Evolutionary conservation across 331 rosid genomes (phyloP), one percentile per base, ranked within the genome.

Genomic region (Malus hybrid): DNA sequence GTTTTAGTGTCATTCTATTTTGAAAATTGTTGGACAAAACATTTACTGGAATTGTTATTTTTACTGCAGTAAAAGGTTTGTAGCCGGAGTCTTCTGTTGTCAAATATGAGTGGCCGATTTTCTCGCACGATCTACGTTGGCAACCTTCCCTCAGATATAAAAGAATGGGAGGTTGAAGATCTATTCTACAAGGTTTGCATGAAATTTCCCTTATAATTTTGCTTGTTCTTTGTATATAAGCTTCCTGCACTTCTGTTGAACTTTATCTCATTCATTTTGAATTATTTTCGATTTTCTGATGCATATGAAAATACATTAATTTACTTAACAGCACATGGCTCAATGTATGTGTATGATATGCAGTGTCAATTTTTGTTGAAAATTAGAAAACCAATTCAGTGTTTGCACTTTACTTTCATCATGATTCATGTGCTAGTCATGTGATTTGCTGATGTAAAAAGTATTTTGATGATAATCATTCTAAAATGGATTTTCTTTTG

Each of bases 111-210:
- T 76, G 91, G 97, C 52, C 99, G 99, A 42, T 95, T 95, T 87
- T 95, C 99, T 80, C 99, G 99, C 86, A 92, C 99, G 33, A 94
- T 95, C 76, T 95, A 95, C 75, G 99, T 95, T 7, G 99, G 99
- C 79, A 95, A 95, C 85, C 84, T 95, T 85, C 99, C 99, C 15
- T 83, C 97, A 33, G 99, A 95, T 74, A 92, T 95, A 63, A 89
- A 87, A 76, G 97, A 95, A 79, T 71, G 80, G 29, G 99, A 95
- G 87, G 83, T 95, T 83, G 97, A 94, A 85, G 99, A 95, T 79
- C 66, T 95, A 61, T 92, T 95, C 79, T 87, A 89, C 87, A 95
- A 95, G 99, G 99, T 92, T 83, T 46, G 83, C 46, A 32, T 15
- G 1, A 11, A 59, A 4, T 19, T 77, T 48, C 65, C 71, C 27